phyloP scores from a whole-genome alignment of 352 stramenopile species.

The Phytopythium mirpurense region DNA sequence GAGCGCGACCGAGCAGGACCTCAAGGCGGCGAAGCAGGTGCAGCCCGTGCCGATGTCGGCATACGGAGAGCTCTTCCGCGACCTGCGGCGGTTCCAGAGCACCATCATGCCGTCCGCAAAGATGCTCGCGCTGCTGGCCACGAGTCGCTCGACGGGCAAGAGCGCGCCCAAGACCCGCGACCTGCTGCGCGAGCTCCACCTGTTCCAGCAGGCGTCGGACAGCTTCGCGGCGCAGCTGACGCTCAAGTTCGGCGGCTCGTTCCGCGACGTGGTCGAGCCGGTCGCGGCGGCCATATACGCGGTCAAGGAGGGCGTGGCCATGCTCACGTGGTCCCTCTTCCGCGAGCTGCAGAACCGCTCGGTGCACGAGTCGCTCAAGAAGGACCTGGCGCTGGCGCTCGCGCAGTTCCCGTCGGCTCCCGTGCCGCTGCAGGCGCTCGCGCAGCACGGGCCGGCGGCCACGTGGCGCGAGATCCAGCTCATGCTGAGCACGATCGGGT shows the following conservation, averaged over 20 bases:
- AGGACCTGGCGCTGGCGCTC: slow-evolving; percentile 39
- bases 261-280: slow-evolving; percentile 83
- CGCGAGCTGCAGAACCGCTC: slow-evolving; percentile 43
- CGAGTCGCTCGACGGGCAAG: slow-evolving; percentile 22
- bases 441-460: slow-evolving; percentile 29
- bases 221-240: slow-evolving; percentile 65
- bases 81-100: slow-evolving; percentile 61
- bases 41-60: slow-evolving; percentile 28
- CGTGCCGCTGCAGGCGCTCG: slow-evolving; percentile 16
- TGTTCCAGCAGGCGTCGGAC: slow-evolving; percentile 87
- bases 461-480: slow-evolving; percentile 80
- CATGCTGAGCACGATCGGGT: slow-evolving; percentile 44
- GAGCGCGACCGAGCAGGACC: not conserved
- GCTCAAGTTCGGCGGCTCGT: slow-evolving; percentile 68
- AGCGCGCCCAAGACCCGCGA: slow-evolving; percentile 53
- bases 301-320: slow-evolving; percentile 82
- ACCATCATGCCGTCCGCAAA: slow-evolving; percentile 70
- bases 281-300: slow-evolving; percentile 68
- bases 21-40: slow-evolving; percentile 11
- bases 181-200: slow-evolving; percentile 77
- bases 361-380: slow-evolving; percentile 43
- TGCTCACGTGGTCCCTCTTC: slow-evolving; percentile 62
- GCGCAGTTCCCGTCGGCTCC: slow-evolving; percentile 63
- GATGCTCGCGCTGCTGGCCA: slow-evolving; percentile 40
- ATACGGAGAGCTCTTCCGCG: slow-evolving; percentile 76